Evolutionary conservation across 495 filamentous ascomycete genomes (phyloP).

Genomic region (Penicillium turbatum): DNA sequence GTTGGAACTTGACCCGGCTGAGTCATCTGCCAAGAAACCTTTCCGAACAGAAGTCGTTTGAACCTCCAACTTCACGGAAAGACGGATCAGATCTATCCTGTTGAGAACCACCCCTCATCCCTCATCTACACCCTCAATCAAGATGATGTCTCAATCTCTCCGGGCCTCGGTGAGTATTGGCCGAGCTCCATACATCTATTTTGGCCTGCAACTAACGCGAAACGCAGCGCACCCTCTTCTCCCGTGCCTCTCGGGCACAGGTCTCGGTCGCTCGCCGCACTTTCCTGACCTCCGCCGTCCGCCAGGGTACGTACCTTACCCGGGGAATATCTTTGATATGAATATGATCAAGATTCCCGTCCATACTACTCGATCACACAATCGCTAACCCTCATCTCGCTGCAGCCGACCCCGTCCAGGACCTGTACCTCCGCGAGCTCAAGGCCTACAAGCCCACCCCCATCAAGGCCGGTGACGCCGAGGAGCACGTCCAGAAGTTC

Average conservation of each 20-base stretch:
- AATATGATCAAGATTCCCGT: background rate
- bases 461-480: conserved; percentile 79
- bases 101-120: conserved; percentile 27
- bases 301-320: conserved; percentile 34
- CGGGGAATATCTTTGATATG: background rate
- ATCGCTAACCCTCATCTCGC: conserved; percentile 14
- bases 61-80: conserved; percentile 32
- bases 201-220: conserved; percentile 13
- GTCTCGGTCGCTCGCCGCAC: conserved; percentile 65
- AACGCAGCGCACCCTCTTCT: conserved; percentile 72
- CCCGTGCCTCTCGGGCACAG: conserved; percentile 72
- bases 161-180: conserved; percentile 57
- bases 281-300: conserved; percentile 60
- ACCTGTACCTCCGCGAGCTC: conserved; percentile 93
- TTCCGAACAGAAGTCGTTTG: conserved; percentile 35
- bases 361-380: background rate
- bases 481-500: conserved; percentile 91
- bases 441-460: conserved; percentile 84
- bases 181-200: conserved; percentile 1
- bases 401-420: conserved; percentile 90
- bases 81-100: conserved; percentile 35
- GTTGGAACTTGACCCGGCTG: conserved; percentile 7
- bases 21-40: conserved; percentile 29
- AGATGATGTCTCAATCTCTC: conserved; percentile 65
- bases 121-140: conserved; percentile 36